Evolutionary conservation across 2,329 filamentous ascomycete genomes (phyloP).

Genomic region (Phialocephala subalpina): DNA sequence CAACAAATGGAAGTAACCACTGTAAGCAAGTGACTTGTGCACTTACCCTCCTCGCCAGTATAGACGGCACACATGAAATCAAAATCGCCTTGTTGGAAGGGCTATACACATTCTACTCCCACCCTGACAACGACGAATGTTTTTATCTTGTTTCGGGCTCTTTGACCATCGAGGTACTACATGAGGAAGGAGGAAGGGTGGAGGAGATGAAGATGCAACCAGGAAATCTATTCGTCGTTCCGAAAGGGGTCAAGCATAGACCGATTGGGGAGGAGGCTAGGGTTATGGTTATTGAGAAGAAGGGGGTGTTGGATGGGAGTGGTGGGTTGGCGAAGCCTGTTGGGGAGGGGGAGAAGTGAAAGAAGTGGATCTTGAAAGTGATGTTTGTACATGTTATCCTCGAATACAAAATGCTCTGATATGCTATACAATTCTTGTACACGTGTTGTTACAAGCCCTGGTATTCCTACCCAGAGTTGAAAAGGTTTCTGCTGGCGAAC

Average conservation of each 20-base stretch:
- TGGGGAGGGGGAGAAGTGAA: neutral
- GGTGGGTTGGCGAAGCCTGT: constrained; percentile 5
- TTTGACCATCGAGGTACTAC: constrained; percentile 44
- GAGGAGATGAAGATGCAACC: constrained; percentile 3
- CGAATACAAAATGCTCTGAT: too few relatives aligned
- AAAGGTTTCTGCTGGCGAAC: neutral
- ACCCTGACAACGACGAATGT: constrained; percentile 51
- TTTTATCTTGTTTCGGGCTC: constrained; percentile 50
- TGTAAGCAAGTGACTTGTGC: constrained; percentile 45
- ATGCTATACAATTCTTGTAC: too few relatives aligned
- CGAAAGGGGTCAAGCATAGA: constrained; percentile 47
- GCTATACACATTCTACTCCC: constrained; percentile 51
- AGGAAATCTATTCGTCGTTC: constrained; percentile 43
- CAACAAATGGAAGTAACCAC: too few relatives aligned
- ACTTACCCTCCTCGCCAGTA: constrained; percentile 44
- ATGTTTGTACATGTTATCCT: neutral
- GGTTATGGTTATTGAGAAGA: constrained; percentile 50
- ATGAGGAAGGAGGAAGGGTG: constrained; percentile 41
- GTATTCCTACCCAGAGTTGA: neutral
- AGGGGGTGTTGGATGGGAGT: constrained; percentile 29
- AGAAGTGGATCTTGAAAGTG: neutral
- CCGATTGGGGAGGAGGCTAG: constrained; percentile 46
- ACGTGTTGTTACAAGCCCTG: neutral
- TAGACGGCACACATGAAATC: constrained; percentile 49
- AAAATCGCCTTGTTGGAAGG: constrained; percentile 51